phyloP scores from a whole-genome alignment of 139 green algal species.

The Closterium sp. region DNA sequence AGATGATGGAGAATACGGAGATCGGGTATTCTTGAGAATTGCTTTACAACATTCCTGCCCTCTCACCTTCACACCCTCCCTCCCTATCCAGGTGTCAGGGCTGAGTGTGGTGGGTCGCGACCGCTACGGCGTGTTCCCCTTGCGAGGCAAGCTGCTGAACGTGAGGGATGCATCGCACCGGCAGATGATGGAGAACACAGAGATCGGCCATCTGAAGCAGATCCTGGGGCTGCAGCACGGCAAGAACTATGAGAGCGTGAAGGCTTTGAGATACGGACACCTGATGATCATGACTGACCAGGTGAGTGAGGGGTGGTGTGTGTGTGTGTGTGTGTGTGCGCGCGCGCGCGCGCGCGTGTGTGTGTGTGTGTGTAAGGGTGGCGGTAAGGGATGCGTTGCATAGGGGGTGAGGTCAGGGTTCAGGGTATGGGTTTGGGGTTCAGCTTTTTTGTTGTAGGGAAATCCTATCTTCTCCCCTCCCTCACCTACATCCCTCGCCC shows the following conservation, averaged over 20 bases:
- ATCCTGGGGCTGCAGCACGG: conserved; percentile 97
- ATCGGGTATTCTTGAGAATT: conserved; percentile 70
- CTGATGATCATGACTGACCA: conserved; percentile 99
- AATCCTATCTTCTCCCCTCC: background rate
- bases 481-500: background rate
- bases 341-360: too few relatives aligned
- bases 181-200: conserved; percentile 89
- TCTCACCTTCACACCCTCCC: background rate
- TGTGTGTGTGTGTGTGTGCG: too few relatives aligned
- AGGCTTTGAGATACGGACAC: conserved; percentile 93
- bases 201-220: conserved; percentile 98
- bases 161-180: conserved; percentile 87
- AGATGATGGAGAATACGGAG: conserved; percentile 93
- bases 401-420: too few relatives aligned
- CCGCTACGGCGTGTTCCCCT: conserved; percentile 94
- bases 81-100: conserved; percentile 65
- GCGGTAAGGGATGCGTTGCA: too few relatives aligned
- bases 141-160: conserved; percentile 98
- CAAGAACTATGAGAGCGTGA: conserved; percentile 86
- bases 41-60: too few relatives aligned
- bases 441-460: too few relatives aligned
- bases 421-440: too few relatives aligned
- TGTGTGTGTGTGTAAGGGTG: too few relatives aligned
- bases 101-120: conserved; percentile 92
- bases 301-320: conserved; percentile 21